Percentiles rank a stretch among this genome's conserved stretches.
Conservation (phyloP, 1,139 yeast species). For the Candida sp. region DNA sequence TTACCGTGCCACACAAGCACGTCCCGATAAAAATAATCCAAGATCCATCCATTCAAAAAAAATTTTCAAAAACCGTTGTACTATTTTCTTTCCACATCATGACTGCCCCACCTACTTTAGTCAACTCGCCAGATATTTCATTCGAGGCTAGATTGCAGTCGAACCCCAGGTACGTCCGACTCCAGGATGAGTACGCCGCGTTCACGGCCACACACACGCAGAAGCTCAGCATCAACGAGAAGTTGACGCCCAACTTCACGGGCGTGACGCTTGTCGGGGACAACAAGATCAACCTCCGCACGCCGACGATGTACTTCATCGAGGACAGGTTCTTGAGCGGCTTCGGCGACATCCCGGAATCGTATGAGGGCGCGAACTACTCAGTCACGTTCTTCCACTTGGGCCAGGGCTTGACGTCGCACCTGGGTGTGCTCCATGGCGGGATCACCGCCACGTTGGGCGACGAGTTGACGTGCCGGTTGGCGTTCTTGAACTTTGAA, state of each 20-base stretch:
- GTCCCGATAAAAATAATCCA: too few species aligned
- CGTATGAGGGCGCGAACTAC: constrained; percentile 20
- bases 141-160: constrained; percentile 7
- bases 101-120: constrained; percentile 1
- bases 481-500: constrained; percentile 51
- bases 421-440: constrained; percentile 57
- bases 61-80: too few species aligned
- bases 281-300: constrained; percentile 39
- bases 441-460: constrained; percentile 57
- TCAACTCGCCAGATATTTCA: not conserved
- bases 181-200: constrained; percentile 4
- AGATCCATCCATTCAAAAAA: too few species aligned
- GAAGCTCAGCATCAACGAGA: constrained; percentile 8
- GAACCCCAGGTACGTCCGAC: constrained; percentile 3
- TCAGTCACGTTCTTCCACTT: constrained; percentile 46
- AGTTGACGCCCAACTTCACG: constrained; percentile 35
- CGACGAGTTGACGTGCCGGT: constrained; percentile 57
- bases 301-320: constrained; percentile 39
- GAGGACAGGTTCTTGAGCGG: constrained; percentile 32
- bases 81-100: not conserved
- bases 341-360: constrained; percentile 18
- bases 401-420: constrained; percentile 53
- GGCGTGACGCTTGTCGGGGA: constrained; percentile 40
- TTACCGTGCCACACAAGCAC: too few species aligned
- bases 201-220: constrained; percentile 13